Evolutionary conservation across 371 early-diverging fungal genomes (phyloP), one percentile per base, ranked within the genome.

Genomic region (Haplosporangium sp.): DNA sequence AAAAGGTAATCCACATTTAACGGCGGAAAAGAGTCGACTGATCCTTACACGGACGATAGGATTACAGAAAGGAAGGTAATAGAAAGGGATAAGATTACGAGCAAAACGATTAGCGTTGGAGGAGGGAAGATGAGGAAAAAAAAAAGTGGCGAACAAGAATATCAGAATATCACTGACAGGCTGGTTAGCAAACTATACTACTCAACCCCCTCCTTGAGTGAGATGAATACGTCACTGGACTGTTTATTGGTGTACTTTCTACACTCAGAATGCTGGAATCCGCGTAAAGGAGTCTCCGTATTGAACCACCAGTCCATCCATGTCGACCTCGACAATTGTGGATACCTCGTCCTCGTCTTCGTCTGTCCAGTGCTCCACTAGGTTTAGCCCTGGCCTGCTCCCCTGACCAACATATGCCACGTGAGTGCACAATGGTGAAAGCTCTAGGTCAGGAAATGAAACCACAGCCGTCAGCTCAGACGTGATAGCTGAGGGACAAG

Each of bases 281-380:
- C 80, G 29, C 6, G 73, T 62, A 62, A 65, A 79, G 9, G 61
- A 52, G 42, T 64, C 73, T 13, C 80, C 80, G 50, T 72, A 79
- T 6, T 48, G 80, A 6, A 72, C 55, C 14, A 69, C 80, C 60
- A 79, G 62, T 5, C 80, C 80, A 51, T 79, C 80, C 2, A 53
- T 51, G 36, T 72, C 80, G 43, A 79, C 80, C 20, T 79, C 80
- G 16, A 73, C 73, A 55, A 79, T 21, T 16, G 80, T 72, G 36
- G 69, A 64, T 14, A 54, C 46, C 13, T 75, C 70, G 6, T 75
- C 76, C 12, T 68, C 73, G 36, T 72, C 71, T 21, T 65, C 66
- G 52, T 75, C 75, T 52, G 69, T 71, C 80, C 80, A 79, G 41
- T 62, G 60, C 56, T 79, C 80, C n/a, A 79, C 69, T 43, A 79